Evolutionary conservation across 2,329 filamentous ascomycete species (phyloP).

Genomic region (Chaetomium olivaceum): DNA sequence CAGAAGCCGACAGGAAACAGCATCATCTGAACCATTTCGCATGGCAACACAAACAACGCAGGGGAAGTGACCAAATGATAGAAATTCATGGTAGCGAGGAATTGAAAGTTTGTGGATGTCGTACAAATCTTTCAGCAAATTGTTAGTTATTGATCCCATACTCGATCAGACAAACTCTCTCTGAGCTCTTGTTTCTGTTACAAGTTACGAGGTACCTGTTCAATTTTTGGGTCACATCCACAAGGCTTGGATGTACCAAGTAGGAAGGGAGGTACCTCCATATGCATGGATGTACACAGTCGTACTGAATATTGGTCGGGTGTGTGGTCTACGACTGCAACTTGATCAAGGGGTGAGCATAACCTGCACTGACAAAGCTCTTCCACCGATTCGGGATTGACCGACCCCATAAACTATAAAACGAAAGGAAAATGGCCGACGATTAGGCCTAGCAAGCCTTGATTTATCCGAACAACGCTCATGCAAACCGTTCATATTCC

Average conservation of each 20-base stretch:
- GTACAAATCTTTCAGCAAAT: too few species aligned
- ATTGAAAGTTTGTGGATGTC: too few species aligned
- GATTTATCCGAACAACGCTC: neutral
- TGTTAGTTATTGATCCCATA: too few species aligned
- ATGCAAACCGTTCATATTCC: neutral
- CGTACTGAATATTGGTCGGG: neutral
- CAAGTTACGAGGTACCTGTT: too few species aligned
- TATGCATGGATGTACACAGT: too few species aligned
- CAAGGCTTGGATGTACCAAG: too few species aligned
- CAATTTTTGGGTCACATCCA: too few species aligned
- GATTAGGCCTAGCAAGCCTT: neutral
- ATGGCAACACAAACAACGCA: neutral
- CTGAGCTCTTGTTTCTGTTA: too few species aligned
- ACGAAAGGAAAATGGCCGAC: neutral
- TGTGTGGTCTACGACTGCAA: constrained; percentile 2
- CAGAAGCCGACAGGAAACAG: neutral
- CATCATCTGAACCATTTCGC: neutral
- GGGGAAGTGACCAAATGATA: too few species aligned
- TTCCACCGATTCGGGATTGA: neutral
- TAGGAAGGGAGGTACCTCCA: too few species aligned
- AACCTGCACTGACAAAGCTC: neutral
- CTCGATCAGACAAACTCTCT: too few species aligned
- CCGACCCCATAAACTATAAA: neutral
- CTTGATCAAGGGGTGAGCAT: constrained; percentile 7
- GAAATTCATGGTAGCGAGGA: too few species aligned